Base-by-base conservation (phyloP, 805 yeast genomes). In the Pichia heedii region DNA sequence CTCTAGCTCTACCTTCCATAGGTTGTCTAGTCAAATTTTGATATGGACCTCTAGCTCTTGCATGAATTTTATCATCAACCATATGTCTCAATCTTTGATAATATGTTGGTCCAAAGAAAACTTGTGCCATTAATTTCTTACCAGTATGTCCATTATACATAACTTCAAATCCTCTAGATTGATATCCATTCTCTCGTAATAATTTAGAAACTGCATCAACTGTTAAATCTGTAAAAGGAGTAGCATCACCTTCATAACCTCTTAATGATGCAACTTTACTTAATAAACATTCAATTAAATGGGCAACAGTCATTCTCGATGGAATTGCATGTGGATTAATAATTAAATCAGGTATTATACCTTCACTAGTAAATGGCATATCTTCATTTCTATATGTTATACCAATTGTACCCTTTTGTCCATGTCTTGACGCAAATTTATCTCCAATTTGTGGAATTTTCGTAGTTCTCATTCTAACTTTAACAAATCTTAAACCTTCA, bases 301-400 rank as follows among this genome's bases (percentile, higher is more conserved):
- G 97, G 40, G 98, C 99, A 48, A 93, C 98, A 34, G 99, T 93
- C 99, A 93, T 93, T 77, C 99, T 97, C 46, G 99, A 93, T 54
- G 99, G 99, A 76, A 93, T 93, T 61, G 97, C 98, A 68, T 93
- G 99, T 2, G 99, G 99, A 65, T 93, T 93, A 63, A 93, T 93
- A 58, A 93, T 87, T 61, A 93, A 73, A 69, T 93, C 99, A 8
- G 99, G 99, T 33, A 90, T 97, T 61, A 90, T 67, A 65, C 99
- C 99, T 64, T 90, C 94, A 3, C 86, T 74, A 9, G 95, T 81
- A 64, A 93, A 93, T 24, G 98, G 99, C 97, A 93, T 90, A 63
- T 93, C 99, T 66, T 93, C 99, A 63, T 90, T 93, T 63, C 97
- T 79, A 63, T 90, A 93, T 0, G 98, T 93, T 50, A 93, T 93